Percentiles rank a stretch among this genome's conserved stretches.
Conservation (phyloP, 805 yeast species). For the Cyberlindnera nakhonratchasimensis region DNA sequence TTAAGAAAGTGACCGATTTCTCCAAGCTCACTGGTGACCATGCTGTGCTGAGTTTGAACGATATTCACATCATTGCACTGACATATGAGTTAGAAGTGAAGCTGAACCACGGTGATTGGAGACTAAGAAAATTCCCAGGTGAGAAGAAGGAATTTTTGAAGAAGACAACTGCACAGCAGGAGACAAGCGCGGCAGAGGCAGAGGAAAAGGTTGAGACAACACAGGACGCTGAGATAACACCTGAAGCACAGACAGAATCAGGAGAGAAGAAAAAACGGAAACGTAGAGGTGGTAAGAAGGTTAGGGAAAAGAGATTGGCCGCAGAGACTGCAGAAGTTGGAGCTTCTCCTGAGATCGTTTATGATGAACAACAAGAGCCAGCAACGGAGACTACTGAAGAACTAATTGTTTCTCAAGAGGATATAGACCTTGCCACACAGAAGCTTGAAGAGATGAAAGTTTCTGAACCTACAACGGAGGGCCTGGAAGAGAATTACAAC, state of each 20-base stretch:
- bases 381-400: constrained; percentile 5
- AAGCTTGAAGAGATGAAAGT: constrained; percentile 6
- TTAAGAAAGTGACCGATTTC: constrained; percentile 68
- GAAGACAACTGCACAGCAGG: constrained; percentile 2
- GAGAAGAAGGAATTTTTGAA: constrained; percentile 34
- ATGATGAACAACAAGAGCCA: constrained; percentile 4
- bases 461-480: constrained; percentile 6
- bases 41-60: constrained; percentile 82
- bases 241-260: constrained; percentile 1
- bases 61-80: constrained; percentile 87
- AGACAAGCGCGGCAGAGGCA: constrained; percentile 1
- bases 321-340: constrained; percentile 31
- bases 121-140: constrained; percentile 73
- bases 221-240: constrained; percentile 11
- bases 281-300: constrained; percentile 65
- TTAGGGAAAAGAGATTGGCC: constrained; percentile 54
- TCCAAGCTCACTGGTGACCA: constrained; percentile 90
- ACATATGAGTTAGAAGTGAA: constrained; percentile 84
- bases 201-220: constrained; percentile 9
- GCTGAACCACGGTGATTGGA: constrained; percentile 61
- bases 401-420: constrained; percentile 6
- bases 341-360: constrained; percentile 21
- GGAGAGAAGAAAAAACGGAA: constrained; percentile 39
- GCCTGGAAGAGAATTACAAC: constrained; percentile 34
- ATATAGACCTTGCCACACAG: constrained; percentile 8